Percentiles rank a stretch among this genome's conserved stretches.
Conservation (phyloP, 2,329 filamentous ascomycete genomes). For the Talaromyces albobiverticillius region DNA sequence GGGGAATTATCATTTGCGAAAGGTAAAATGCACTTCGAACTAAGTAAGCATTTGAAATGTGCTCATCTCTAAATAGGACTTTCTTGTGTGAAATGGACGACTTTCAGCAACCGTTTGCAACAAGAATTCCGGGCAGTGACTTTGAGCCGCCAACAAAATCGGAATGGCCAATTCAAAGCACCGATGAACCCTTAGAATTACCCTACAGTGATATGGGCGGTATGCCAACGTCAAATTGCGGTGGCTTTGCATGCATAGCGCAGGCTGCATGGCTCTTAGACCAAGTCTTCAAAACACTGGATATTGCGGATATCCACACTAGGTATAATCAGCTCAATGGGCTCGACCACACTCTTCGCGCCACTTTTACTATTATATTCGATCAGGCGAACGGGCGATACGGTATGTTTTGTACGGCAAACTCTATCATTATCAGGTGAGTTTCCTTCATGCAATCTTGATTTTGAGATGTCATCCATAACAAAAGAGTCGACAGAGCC, state of each 20-base stretch:
- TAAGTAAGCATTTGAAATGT: background rate
- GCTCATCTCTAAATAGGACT: background rate
- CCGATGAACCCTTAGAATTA: background rate
- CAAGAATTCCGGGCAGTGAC: background rate
- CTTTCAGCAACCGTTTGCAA: background rate
- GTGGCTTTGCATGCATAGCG: slow-evolving; percentile 20
- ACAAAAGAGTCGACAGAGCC: slow-evolving; percentile 10
- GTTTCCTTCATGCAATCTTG: slow-evolving; percentile 1
- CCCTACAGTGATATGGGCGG: background rate
- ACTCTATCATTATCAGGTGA: slow-evolving; percentile 19
- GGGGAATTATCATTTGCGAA: slow-evolving; percentile 28
- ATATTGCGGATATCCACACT: slow-evolving; percentile 12
- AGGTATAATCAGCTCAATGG: slow-evolving; percentile 16
- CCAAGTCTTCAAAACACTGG: slow-evolving; percentile 18
- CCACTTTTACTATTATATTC: slow-evolving; percentile 16
- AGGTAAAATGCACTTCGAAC: slow-evolving; percentile 19
- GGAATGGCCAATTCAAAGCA: background rate
- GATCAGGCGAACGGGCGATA: background rate
- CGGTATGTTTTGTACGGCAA: slow-evolving; percentile 19
- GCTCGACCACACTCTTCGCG: slow-evolving; percentile 14
- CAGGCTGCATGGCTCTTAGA: slow-evolving; percentile 25
- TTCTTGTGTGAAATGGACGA: slow-evolving; percentile 3
- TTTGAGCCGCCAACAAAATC: background rate
- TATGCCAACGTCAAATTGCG: slow-evolving; percentile 6
- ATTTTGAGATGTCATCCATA: background rate